Percentiles rank a stretch among this genome's conserved stretches.
phyloP scores from a whole-genome alignment of 2,329 filamentous ascomycete genomes.

The Fusarium sp. region DNA sequence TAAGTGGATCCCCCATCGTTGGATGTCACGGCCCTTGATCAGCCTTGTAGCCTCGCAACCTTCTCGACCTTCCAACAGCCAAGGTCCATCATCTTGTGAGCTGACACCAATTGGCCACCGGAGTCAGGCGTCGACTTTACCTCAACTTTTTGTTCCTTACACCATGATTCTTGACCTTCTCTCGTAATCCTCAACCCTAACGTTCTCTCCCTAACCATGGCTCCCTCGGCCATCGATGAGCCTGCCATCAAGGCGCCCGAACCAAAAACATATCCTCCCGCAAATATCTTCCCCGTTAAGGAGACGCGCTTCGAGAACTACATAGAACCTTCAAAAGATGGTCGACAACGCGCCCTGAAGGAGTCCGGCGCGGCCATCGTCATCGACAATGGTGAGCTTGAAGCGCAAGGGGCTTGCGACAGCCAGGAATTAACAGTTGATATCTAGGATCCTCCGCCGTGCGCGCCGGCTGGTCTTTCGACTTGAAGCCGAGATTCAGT shows the following conservation, averaged over 20 bases:
- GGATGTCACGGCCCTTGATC: conserved; percentile 46
- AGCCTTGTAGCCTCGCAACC: conserved; percentile 57
- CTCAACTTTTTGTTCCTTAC: conserved; percentile 14
- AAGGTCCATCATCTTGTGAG: conserved; percentile 41
- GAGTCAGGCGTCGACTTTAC: conserved; percentile 27
- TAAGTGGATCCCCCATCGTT: conserved; percentile 43
- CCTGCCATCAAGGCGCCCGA: conserved; percentile 55
- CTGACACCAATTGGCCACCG: conserved; percentile 49
- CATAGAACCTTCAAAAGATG: conserved; percentile 71
- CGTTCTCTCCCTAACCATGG: conserved; percentile 57
- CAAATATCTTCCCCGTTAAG: conserved; percentile 72
- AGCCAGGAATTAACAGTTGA: conserved; percentile 38
- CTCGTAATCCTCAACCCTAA: conserved; percentile 17
- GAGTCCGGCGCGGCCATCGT: conserved; percentile 83
- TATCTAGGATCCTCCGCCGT: conserved; percentile 84
- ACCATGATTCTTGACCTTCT: conserved; percentile 39
- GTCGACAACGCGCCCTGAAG: conserved; percentile 77
- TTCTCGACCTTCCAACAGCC: conserved; percentile 43
- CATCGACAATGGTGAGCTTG: conserved; percentile 89
- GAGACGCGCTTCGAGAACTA: conserved; percentile 73
- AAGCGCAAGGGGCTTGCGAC: conserved; percentile 24
- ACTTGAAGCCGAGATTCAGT: conserved; percentile 82
- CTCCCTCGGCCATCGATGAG: conserved; percentile 67
- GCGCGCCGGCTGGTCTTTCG: conserved; percentile 97
- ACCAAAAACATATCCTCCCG: conserved; percentile 64